Evolutionary conservation across 2,329 filamentous ascomycete genomes (phyloP).

Genomic region (Tricladium varicosporioides): DNA sequence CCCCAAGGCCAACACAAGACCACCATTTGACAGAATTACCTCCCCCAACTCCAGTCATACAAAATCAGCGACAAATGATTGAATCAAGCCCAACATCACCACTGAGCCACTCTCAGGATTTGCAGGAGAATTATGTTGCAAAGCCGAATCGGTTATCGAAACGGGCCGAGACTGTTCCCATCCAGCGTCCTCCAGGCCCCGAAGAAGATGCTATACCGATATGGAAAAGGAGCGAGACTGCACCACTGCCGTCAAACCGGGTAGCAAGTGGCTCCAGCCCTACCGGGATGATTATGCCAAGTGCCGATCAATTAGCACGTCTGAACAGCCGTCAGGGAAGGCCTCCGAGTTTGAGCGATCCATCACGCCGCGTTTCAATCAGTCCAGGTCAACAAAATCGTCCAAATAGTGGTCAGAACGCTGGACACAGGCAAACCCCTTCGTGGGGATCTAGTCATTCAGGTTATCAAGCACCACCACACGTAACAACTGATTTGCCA

Average conservation of each 20-base stretch:
- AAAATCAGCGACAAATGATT: conserved; percentile 11
- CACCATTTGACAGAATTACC: conserved; percentile 23
- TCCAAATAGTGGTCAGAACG: conserved; percentile 9
- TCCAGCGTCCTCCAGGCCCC: conserved; percentile 3
- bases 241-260: conserved; percentile 13
- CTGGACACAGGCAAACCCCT: conserved; percentile 11
- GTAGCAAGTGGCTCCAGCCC: neutral
- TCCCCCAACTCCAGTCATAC: conserved; percentile 14
- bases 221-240: conserved; percentile 23
- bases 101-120: conserved; percentile 1
- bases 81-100: conserved; percentile 14
- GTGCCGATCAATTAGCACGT: conserved; percentile 30
- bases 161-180: conserved; percentile 25
- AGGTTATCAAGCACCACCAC: neutral
- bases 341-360: conserved; percentile 28
- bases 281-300: conserved; percentile 21
- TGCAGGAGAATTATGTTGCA: conserved; percentile 13
- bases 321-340: conserved; percentile 33
- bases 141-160: conserved; percentile 12
- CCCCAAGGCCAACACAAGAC: conserved; percentile 21
- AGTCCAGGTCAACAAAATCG: conserved; percentile 6
- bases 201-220: conserved; percentile 16
- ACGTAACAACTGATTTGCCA: neutral
- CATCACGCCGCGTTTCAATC: conserved; percentile 27
- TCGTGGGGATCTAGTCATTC: conserved; percentile 9